Conservation (phyloP, 73 alveolate genomes). For the Halteria grandinella region DNA sequence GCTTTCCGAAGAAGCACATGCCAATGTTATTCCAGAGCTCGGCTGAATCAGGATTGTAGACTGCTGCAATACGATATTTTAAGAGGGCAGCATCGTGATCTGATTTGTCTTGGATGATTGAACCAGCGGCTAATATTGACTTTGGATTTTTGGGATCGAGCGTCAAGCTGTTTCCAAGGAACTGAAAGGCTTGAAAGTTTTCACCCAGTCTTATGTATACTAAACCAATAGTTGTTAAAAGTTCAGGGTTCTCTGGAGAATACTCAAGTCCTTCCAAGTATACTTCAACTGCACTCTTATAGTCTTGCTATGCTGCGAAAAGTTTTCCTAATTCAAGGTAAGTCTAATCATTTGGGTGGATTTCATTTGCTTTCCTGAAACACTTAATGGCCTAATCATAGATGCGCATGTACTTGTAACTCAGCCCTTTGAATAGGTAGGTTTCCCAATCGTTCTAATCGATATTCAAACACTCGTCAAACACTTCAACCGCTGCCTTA, state of each 20-base stretch:
- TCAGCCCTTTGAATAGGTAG: constrained; percentile 86
- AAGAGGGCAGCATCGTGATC: constrained; percentile 92
- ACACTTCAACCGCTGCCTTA: constrained; percentile 90
- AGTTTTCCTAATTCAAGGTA: constrained; percentile 88
- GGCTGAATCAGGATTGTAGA: constrained; percentile 94
- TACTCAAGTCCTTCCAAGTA: constrained; percentile 90
- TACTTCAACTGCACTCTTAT: constrained; percentile 88
- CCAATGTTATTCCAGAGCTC: constrained; percentile 98
- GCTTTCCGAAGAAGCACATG: constrained; percentile 96
- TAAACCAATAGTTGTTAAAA: constrained; percentile 91
- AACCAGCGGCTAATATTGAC: constrained; percentile 93
- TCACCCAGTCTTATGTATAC: constrained; percentile 87
- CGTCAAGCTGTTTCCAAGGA: constrained; percentile 87
- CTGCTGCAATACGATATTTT: constrained; percentile 87
- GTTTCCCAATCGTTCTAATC: constrained; percentile 96
- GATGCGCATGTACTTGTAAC: constrained; percentile 76
- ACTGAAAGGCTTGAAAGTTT: constrained; percentile 79
- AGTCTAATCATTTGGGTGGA: constrained; percentile 87
- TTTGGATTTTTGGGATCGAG: constrained; percentile 91
- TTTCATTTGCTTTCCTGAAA: constrained; percentile 79
- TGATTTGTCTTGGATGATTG: constrained; percentile 89
- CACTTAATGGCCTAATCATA: constrained; percentile 81
- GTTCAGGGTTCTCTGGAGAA: constrained; percentile 94
- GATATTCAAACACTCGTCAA: constrained; percentile 89
- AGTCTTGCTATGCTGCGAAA: constrained; percentile 77